Conservation (phyloP, 345 rosid species). For the Lepidium africanum region DNA sequence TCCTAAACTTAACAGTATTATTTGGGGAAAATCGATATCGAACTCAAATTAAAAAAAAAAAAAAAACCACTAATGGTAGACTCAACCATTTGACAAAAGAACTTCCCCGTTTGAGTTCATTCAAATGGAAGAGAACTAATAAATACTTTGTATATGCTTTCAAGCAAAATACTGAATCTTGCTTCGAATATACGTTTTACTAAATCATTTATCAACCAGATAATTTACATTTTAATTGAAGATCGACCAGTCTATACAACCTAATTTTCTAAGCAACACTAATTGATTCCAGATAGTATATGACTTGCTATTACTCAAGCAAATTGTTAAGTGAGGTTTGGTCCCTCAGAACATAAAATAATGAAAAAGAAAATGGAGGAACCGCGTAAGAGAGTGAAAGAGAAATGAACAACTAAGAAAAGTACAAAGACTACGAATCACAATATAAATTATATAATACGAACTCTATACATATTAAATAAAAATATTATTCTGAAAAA, state of each 20-base stretch:
- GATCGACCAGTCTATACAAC: not conserved
- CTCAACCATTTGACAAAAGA: no score
- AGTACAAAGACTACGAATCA: slow-evolving; percentile 15
- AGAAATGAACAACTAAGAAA: slow-evolving; percentile 11
- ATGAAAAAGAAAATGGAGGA: slow-evolving; percentile 5
- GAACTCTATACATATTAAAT: slow-evolving; percentile 28
- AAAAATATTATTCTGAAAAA: slow-evolving; percentile 5
- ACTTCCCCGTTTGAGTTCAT: not conserved
- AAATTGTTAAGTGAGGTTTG: slow-evolving; percentile 2
- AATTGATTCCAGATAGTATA: not conserved
- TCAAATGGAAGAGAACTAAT: not conserved
- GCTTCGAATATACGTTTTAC: not conserved
- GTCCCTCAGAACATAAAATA: slow-evolving; percentile 2
- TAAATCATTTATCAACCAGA: not conserved
- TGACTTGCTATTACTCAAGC: not conserved
- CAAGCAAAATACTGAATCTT: not conserved
- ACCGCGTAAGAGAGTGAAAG: slow-evolving; percentile 23
- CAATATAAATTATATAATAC: not conserved
- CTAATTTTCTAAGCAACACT: not conserved
- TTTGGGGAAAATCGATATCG: no score
- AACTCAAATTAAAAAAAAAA: no score
- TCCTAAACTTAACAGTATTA: no score
- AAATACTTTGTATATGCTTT: not conserved
- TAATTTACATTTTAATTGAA: not conserved
- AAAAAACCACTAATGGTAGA: no score